Base-by-base conservation (phyloP, 805 yeast species). In the Metschnikowia borealis region DNA sequence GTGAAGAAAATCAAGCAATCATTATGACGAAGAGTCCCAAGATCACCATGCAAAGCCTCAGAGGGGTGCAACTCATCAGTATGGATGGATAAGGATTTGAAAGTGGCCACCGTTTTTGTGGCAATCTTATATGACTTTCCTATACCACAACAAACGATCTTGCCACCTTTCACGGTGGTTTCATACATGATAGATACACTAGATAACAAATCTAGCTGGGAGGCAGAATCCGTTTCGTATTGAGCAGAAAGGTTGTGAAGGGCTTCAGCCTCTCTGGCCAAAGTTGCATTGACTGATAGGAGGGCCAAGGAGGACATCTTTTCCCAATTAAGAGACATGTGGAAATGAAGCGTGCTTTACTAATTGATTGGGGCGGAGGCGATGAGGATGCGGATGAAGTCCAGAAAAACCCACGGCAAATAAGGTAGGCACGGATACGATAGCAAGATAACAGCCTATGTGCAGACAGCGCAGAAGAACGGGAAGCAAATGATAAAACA, bases 41-140 rank as follows among this genome's bases (percentile, higher is more conserved):
- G 74, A 64, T 89, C 97, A 5, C 97, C 97, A 64, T 89, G 97
- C 17, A 90, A 70, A 0, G 96, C 96, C 53, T 89, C 97, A 3
- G 87, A 71, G 0, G 97, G 96, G 62, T 89, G 96, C 48, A 89
- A 68, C 1, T 78, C 58, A 0, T 82, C 79, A 0, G 96, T 75
- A 46, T 81, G 83, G 46, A 89, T 77, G 31, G 90, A 83, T 51
- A 90, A 72, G 0, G 96, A 88, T 62, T 85, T 87, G 66, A 89
- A 70, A 4, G 96, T 89, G 8, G 96, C 96, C 47, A 81, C 88
- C 13, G 85, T 70, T 66, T 89, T 89, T 50, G 78, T 73, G 13
- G 89, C 95, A 33, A 89, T 86, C 66, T 88, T 88, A 67, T 72
- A 81, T 1, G 92, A 84, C 65, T 89, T 89, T 2, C 97, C 97